These are phyloP conservation scores for Ceratorhiza oryzae-sativae DNA, from an alignment of 1,284 basidiomycete species.

Conservation along the genomic window DNA sequence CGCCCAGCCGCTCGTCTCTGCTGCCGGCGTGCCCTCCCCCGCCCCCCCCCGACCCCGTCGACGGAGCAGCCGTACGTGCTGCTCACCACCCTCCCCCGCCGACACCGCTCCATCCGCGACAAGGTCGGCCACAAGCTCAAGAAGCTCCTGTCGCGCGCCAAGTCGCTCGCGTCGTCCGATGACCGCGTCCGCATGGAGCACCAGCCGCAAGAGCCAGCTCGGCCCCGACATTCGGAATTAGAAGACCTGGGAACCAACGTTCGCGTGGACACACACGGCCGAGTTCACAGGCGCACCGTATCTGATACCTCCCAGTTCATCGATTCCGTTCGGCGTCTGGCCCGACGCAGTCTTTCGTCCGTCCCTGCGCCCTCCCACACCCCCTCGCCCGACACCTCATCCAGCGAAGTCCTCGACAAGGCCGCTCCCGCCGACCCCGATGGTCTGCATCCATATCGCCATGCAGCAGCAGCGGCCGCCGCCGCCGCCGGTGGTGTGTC, in stretches of 20 bases:
- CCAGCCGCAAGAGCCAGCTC: no score
- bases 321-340: neutral
- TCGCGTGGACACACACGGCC: neutral
- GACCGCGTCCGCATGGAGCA: neutral
- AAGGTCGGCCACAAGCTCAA: constrained; percentile 19
- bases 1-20: constrained; percentile 25
- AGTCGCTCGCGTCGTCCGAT: constrained; percentile 10
- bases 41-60: neutral
- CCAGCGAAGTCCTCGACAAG: neutral
- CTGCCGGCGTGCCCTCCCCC: neutral
- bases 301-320: constrained; percentile 12
- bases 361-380: neutral
- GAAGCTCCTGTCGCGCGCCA: constrained; percentile 20
- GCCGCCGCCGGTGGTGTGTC: no score
- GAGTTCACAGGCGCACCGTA: constrained; percentile 10
- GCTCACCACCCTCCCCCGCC: neutral
- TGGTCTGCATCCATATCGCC: neutral
- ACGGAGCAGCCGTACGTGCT: neutral
- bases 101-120: constrained; percentile 18
- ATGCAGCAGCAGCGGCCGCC: no score
- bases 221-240: neutral
- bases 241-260: neutral
- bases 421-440: neutral
- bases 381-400: neutral
- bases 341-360: constrained; percentile 1